These are phyloP conservation scores for Yarrowia phangngaensis DNA, from an alignment of 805 yeast genomes.

Conservation along the genomic window DNA sequence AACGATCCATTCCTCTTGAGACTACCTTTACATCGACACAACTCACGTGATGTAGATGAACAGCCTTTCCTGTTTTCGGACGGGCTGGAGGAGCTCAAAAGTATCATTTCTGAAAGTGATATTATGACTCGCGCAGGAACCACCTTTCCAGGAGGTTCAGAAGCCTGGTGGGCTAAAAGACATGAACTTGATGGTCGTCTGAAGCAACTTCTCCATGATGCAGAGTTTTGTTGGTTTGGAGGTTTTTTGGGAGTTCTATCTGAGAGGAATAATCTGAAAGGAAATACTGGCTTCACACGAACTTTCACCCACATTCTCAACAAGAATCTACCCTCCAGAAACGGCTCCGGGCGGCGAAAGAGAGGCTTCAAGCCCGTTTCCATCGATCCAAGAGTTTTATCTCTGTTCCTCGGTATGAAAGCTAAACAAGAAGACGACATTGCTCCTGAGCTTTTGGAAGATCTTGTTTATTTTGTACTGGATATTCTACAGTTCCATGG, in stretches of 20 bases:
- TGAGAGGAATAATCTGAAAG: too few species aligned
- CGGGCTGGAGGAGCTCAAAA: conserved; percentile 46
- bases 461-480: conserved; percentile 57
- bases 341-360: conserved; percentile 29
- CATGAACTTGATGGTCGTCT: conserved; percentile 57
- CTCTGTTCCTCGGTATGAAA: conserved; percentile 51
- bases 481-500: conserved; percentile 63
- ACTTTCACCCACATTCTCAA: conserved; percentile 44
- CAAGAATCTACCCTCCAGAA: conserved; percentile 50
- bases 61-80: conserved; percentile 44
- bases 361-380: conserved; percentile 33
- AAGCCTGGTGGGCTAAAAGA: conserved; percentile 75
- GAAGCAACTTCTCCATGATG: conserved; percentile 48
- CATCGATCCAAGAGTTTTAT: conserved; percentile 48
- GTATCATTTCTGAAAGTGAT: conserved; percentile 60
- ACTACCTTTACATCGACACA: conserved; percentile 56
- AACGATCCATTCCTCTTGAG: conserved; percentile 48
- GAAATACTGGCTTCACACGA: too few species aligned
- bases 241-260: conserved; percentile 55
- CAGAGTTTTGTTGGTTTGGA: conserved; percentile 71
- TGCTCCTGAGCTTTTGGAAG: conserved; percentile 50
- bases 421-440: conserved; percentile 37
- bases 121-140: conserved; percentile 52
- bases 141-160: conserved; percentile 57
- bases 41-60: conserved; percentile 46